Conservation (phyloP, 2,329 filamentous ascomycete genomes). For the Colletotrichum melonis region DNA sequence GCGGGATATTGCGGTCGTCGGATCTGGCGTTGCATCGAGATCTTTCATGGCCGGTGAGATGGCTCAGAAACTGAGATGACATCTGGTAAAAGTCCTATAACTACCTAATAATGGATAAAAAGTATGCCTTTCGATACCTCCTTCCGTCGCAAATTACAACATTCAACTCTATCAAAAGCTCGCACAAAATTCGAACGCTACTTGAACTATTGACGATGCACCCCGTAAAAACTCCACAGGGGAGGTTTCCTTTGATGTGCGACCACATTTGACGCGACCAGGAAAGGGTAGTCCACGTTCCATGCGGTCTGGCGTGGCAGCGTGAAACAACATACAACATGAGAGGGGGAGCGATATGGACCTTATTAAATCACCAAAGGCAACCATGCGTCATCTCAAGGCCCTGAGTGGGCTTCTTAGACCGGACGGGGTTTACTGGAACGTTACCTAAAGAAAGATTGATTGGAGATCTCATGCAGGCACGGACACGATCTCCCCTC, state of each 20-base stretch:
- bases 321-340: too few relatives aligned
- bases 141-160: too few relatives aligned
- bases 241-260: too few relatives aligned
- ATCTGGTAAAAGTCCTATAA: not conserved
- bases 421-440: not conserved
- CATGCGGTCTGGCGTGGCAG: not conserved
- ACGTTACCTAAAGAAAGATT: constrained; percentile 3
- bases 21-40: not conserved
- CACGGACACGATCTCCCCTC: not conserved
- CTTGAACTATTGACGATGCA: too few relatives aligned
- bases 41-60: not conserved
- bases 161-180: too few relatives aligned
- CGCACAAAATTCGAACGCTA: too few relatives aligned
- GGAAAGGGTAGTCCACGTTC: not conserved
- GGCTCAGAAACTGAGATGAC: not conserved
- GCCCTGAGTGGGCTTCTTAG: too few relatives aligned
- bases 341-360: not conserved
- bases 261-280: too few relatives aligned
- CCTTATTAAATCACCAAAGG: not conserved
- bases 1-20: not conserved
- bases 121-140: too few relatives aligned
- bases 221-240: too few relatives aligned
- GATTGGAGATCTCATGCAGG: not conserved
- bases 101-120: too few relatives aligned
- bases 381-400: constrained; percentile 15